Conservation (phyloP, 768 basidiomycete genomes). For the Russula griseocarnosa region DNA sequence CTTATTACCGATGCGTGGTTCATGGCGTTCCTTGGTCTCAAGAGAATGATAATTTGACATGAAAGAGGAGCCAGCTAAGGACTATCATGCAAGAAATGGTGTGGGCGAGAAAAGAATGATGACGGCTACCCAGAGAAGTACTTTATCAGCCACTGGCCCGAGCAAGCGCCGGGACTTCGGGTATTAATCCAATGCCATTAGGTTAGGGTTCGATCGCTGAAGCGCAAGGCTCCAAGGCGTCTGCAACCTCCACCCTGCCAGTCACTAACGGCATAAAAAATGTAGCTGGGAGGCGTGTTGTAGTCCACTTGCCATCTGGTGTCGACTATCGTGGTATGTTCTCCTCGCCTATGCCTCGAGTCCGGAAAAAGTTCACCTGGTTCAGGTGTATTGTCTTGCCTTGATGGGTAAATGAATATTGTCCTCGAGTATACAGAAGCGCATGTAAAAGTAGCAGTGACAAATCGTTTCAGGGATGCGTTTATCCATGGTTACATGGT, state of each 20-base stretch:
- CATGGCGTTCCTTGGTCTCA: slow-evolving; percentile 16
- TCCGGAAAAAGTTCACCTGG: neutral
- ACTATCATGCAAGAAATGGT: neutral
- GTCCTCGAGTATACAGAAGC: slow-evolving; percentile 97
- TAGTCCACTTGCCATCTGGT: slow-evolving; percentile 60
- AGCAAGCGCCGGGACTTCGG: no score
- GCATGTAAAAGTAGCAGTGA: slow-evolving; percentile 81
- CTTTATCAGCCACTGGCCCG: neutral
- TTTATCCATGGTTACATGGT: slow-evolving; percentile 92
- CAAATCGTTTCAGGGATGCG: slow-evolving; percentile 90
- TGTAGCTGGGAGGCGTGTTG: slow-evolving; percentile 93
- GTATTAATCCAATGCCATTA: neutral
- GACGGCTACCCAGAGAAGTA: neutral
- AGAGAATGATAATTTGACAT: slow-evolving; percentile 15
- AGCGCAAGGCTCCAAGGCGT: no score
- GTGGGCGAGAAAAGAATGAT: no score
- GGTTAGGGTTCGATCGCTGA: slow-evolving; percentile 23
- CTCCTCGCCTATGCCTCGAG: slow-evolving; percentile 9
- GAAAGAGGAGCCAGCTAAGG: neutral
- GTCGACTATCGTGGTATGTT: slow-evolving; percentile 21
- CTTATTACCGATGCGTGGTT: slow-evolving; percentile 34
- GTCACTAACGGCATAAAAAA: slow-evolving; percentile 92
- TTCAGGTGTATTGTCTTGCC: slow-evolving; percentile 84
- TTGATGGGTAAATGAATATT: slow-evolving; percentile 99
- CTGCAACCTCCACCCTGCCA: slow-evolving; percentile 48